Evolutionary conservation across 768 basidiomycete genomes (phyloP).

Genomic region (Vararia minispora): DNA sequence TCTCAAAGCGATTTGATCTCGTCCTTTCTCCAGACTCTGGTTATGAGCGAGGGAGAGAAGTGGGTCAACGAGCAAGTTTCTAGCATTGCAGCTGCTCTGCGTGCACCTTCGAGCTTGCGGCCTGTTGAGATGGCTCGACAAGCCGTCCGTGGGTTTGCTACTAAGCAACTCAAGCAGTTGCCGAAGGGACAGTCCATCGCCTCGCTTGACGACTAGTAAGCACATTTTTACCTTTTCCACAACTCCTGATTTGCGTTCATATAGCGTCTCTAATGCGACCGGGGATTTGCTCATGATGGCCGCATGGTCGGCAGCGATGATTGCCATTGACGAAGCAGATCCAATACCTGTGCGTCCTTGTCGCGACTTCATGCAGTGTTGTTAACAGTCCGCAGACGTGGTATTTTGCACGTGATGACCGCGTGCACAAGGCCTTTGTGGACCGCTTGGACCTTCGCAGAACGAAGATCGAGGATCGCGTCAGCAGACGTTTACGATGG

Average conservation of each 20-base stretch:
- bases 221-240: slow-evolving; percentile 7
- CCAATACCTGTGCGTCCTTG: slow-evolving; percentile 53
- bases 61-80: slow-evolving; percentile 73
- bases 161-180: slow-evolving; percentile 75
- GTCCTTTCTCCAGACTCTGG: slow-evolving; percentile 86
- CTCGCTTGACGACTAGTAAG: slow-evolving; percentile 83
- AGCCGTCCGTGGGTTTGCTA: slow-evolving; percentile 80
- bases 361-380: background rate
- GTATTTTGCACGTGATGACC: slow-evolving; percentile 89
- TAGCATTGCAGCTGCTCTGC: slow-evolving; percentile 59
- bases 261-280: slow-evolving; percentile 81
- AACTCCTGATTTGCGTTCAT: background rate
- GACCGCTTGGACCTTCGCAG: slow-evolving; percentile 28
- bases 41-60: slow-evolving; percentile 93
- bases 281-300: slow-evolving; percentile 75
- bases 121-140: slow-evolving; percentile 69
- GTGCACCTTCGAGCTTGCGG: slow-evolving; percentile 50
- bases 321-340: slow-evolving; percentile 47
- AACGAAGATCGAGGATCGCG: slow-evolving; percentile 32
- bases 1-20: slow-evolving; percentile 79
- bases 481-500: slow-evolving; percentile 53
- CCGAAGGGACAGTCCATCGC: slow-evolving; percentile 71
- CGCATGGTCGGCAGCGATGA: slow-evolving; percentile 60
- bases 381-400: slow-evolving; percentile 39
- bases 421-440: slow-evolving; percentile 62